A percentile compares a stretch with the other conserved stretches of the same genome.
These are phyloP conservation scores for Cucurbita moschata DNA, from an alignment of 306 rosid species.

Conservation along the genomic window DNA sequence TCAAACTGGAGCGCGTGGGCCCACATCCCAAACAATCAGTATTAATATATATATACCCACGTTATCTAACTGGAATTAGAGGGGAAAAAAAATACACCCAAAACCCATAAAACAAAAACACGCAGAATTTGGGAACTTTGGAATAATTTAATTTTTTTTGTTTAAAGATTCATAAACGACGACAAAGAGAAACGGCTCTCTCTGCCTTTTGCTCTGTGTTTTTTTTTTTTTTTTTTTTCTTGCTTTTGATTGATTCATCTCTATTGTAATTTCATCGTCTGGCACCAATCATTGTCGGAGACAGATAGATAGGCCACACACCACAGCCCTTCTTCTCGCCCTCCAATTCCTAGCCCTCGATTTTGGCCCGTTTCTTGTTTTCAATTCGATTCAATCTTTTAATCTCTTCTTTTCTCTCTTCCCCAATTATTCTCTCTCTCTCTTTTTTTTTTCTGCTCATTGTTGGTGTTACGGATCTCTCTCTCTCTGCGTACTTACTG, in stretches of 20 bases:
- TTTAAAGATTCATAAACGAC: background rate
- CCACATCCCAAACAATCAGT: slow-evolving; percentile 3
- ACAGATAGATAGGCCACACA: slow-evolving; percentile 17
- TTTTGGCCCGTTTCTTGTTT: background rate
- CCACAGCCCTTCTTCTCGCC: background rate
- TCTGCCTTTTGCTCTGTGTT: background rate
- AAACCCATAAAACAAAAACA: background rate
- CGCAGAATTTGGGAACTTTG: background rate
- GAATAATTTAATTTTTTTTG: background rate
- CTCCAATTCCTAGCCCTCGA: background rate
- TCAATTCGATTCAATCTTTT: too few species aligned
- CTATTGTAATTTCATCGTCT: background rate
- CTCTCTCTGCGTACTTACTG: slow-evolving; percentile 1
- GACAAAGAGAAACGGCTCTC: slow-evolving; percentile 6
- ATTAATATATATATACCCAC: background rate
- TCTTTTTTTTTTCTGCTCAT: background rate
- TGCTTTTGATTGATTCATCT: background rate
- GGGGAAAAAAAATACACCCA: background rate
- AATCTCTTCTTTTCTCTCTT: background rate
- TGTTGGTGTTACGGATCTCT: slow-evolving; percentile 1
- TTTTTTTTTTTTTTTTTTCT: too few species aligned
- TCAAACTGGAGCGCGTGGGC: slow-evolving; percentile 48
- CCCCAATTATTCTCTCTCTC: background rate
- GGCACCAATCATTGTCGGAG: slow-evolving; percentile 11
- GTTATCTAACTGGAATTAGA: background rate